Evolutionary conservation across 768 basidiomycete species (phyloP).

Genomic region (Pisolithus sp.): DNA sequence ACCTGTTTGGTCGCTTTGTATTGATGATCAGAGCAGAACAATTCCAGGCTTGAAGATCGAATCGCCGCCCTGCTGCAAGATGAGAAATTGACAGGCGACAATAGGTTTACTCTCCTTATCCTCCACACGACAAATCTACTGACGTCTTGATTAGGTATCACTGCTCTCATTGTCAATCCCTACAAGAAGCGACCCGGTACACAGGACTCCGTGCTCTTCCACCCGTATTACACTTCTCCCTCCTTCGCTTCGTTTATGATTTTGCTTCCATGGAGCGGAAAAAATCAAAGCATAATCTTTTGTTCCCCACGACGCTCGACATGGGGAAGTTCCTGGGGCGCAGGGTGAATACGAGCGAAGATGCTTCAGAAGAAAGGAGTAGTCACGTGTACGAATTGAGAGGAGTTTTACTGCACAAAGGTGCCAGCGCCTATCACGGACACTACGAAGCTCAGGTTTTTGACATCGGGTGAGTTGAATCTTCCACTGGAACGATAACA

Average conservation of each 20-base stretch:
- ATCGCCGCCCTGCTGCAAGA: conserved; percentile 58
- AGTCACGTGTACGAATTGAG: conserved; percentile 68
- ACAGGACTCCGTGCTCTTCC: conserved; percentile 68
- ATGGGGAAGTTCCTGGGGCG: conserved; percentile 57
- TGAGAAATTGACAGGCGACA: conserved; percentile 76
- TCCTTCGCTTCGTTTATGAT: conserved; percentile 92
- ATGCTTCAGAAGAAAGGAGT: conserved; percentile 7
- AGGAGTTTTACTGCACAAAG: conserved; percentile 85
- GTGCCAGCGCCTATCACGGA: conserved; percentile 85
- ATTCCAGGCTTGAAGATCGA: conserved; percentile 67
- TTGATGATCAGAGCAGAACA: conserved; percentile 40
- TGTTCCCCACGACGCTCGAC: conserved; percentile 69
- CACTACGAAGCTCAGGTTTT: conserved; percentile 86
- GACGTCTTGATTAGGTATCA: conserved; percentile 50
- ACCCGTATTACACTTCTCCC: conserved; percentile 84
- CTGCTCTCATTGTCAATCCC: conserved; percentile 65
- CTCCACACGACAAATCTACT: background rate
- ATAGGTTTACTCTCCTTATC: conserved; percentile 47
- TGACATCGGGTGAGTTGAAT: conserved; percentile 51
- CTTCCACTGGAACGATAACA: background rate
- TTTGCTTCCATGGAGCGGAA: conserved; percentile 69
- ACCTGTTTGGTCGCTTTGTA: background rate
- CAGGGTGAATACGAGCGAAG: conserved; percentile 19
- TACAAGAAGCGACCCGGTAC: conserved; percentile 77
- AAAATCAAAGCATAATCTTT: conserved; percentile 77